Conservation (phyloP, 208 protist genomes). For the Trypanosoma melophagium region DNA sequence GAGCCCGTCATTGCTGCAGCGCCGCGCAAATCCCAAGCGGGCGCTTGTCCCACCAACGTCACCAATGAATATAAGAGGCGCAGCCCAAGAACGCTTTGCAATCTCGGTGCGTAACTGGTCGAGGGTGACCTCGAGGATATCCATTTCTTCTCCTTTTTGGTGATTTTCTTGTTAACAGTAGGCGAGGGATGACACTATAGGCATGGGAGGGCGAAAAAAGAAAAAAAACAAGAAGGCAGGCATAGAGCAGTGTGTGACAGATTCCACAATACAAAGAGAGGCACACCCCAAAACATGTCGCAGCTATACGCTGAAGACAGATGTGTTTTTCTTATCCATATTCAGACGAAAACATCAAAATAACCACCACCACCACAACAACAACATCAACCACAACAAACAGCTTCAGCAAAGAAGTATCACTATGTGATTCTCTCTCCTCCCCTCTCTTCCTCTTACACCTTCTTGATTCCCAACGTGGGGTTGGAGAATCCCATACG, state of each 20-base stretch:
- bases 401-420: too few species aligned
- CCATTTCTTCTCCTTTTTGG: conserved; percentile 22
- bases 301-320: too few species aligned
- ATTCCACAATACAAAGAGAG: too few species aligned
- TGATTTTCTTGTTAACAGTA: background rate
- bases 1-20: conserved; percentile 19
- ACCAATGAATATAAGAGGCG: conserved; percentile 60
- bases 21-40: conserved; percentile 57
- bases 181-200: background rate
- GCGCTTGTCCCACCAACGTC: conserved; percentile 77
- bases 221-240: too few species aligned
- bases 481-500: conserved; percentile 88
- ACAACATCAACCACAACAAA: too few species aligned
- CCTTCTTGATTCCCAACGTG: conserved; percentile 85
- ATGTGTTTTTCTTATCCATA: too few species aligned
- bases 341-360: too few species aligned
- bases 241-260: too few species aligned
- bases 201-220: too few species aligned
- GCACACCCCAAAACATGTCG: too few species aligned
- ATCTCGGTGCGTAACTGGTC: conserved; percentile 36
- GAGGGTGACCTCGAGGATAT: conserved; percentile 32
- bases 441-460: conserved; percentile 32
- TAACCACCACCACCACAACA: too few species aligned
- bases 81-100: conserved; percentile 28
- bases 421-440: conserved; percentile 1